Base-by-base conservation (phyloP, 371 early-diverging fungal genomes). In the Actinomortierella ambigua region DNA sequence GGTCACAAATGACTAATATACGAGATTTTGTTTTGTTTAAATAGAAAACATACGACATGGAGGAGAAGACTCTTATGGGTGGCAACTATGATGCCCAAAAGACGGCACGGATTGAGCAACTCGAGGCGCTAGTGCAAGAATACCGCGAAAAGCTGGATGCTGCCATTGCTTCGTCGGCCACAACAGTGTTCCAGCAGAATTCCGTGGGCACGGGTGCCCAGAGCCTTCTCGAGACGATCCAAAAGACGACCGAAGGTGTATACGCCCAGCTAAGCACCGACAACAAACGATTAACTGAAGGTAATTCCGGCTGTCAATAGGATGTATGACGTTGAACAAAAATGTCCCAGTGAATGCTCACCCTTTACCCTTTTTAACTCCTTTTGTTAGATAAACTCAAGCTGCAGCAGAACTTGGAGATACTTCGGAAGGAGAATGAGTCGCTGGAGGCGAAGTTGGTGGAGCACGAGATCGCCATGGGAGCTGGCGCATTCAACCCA, bases 401-500 rank as follows among this genome's bases (percentile, higher is more conserved):
- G 0, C 53, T 75, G 13, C 65, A 64, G 14, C 39, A 58, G 23
- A 71, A 78, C 22, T 44, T 81, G 26, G 75, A 73, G 3, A 44
- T 63, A 1, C 59, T 79, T 27, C 75, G 77, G 28, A 75, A 67
- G 42, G 79, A 81, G 24, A 68, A 65, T 58, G 59, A 57, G 3
- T 69, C 76, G 5, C 28, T 77, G 44, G 73, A 77, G 41, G 65
- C 66, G 13, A 65, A 65, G 46, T 41, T 73, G 11, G 65, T 66
- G 22, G 70, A 79, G 14, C 77, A 88, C 28, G 85, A 89, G 68
- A 76, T 69, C 29, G 82, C 84, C 27, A 68, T 89, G 14, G 92
- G 88, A 26, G 77, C 84, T 14, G 90, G 93, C 5, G 88, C 87
- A 22, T 88, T 81, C 65, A 81, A 90, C 58, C 80, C 81, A 7